Evolutionary conservation across 2,329 filamentous ascomycete genomes (phyloP).

Genomic region (Helotiales sp.): DNA sequence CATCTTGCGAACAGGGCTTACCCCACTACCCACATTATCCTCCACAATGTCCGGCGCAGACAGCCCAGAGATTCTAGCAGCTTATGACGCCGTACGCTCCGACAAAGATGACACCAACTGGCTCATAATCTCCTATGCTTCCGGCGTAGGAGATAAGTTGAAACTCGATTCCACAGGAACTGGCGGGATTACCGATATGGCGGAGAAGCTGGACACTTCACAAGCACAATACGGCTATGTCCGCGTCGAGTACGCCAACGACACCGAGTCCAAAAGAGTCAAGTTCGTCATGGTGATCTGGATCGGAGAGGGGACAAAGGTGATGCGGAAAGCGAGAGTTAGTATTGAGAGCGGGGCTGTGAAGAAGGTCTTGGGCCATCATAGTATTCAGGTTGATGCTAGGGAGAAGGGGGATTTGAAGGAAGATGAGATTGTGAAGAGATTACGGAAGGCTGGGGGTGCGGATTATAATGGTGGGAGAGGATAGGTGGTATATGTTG

Average conservation of each 20-base stretch:
- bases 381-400: constrained; percentile 65
- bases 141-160: constrained; percentile 55
- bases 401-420: constrained; percentile 60
- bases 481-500: constrained; percentile 36
- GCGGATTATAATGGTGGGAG: constrained; percentile 70
- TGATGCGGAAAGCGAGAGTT: constrained; percentile 70
- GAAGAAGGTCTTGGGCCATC: constrained; percentile 62
- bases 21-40: constrained; percentile 4
- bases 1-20: background rate
- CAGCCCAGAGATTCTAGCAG: constrained; percentile 58
- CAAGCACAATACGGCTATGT: constrained; percentile 39
- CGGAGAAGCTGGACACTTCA: constrained; percentile 49
- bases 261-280: constrained; percentile 66
- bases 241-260: constrained; percentile 69
- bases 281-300: constrained; percentile 70
- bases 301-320: constrained; percentile 64
- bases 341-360: constrained; percentile 67
- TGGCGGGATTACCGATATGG: constrained; percentile 61
- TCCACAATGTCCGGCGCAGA: constrained; percentile 55
- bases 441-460: constrained; percentile 65
- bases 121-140: constrained; percentile 64
- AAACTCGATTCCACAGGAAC: constrained; percentile 56
- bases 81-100: constrained; percentile 66
- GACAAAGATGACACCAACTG: constrained; percentile 67
- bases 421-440: constrained; percentile 59